These are phyloP conservation scores for Pelagomonas calceolata DNA, from an alignment of 108 stramenopile species.

Conservation along the genomic window DNA sequence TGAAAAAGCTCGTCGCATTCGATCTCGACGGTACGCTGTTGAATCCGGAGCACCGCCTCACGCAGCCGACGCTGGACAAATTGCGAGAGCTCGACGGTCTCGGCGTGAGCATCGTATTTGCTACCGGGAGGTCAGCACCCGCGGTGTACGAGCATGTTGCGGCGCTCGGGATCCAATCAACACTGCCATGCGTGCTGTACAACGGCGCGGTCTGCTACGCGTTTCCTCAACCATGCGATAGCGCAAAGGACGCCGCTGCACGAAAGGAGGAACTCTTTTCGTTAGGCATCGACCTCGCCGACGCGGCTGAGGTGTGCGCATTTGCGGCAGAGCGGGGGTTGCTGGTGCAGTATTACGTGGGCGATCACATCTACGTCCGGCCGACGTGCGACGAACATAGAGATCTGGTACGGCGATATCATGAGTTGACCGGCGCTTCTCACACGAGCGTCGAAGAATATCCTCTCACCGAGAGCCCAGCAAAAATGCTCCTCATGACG, in stretches of 20 bases:
- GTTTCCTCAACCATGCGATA: neutral
- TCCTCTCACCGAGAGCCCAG: neutral
- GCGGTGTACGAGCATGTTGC: conserved; percentile 10
- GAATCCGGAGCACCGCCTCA: conserved; percentile 22
- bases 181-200: conserved; percentile 6
- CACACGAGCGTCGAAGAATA: conserved; percentile 22
- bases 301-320: conserved; percentile 26
- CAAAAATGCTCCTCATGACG: conserved; percentile 29
- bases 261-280: neutral
- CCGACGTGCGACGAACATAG: conserved; percentile 21
- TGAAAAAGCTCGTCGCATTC: neutral
- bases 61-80: conserved; percentile 36
- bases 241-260: neutral
- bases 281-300: conserved; percentile 24
- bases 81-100: conserved; percentile 27
- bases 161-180: neutral
- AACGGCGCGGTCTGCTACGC: conserved; percentile 8
- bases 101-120: conserved; percentile 40
- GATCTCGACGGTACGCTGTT: conserved; percentile 24
- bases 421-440: conserved; percentile 34
- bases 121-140: conserved; percentile 40
- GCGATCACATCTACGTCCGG: conserved; percentile 44
- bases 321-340: conserved; percentile 34
- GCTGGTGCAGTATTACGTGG: conserved; percentile 47
- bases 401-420: conserved; percentile 32